phyloP scores from a whole-genome alignment of 2,329 filamentous ascomycete genomes.

The Pestalotiopsis sp. region DNA sequence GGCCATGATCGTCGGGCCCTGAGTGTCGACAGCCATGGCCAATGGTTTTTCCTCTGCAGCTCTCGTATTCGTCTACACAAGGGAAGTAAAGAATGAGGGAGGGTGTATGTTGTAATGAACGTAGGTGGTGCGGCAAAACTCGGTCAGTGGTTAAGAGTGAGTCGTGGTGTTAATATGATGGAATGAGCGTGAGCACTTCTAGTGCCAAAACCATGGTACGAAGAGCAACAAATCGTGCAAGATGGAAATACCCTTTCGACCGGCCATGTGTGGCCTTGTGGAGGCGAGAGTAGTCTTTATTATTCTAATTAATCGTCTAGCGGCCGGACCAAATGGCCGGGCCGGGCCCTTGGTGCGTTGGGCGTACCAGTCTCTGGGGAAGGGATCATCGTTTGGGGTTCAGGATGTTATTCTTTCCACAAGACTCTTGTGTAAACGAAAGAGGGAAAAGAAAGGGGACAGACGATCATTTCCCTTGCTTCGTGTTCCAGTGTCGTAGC shows the following conservation, averaged over 20 bases:
- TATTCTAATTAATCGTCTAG: neutral
- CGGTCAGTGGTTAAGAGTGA: neutral
- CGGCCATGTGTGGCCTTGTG: neutral
- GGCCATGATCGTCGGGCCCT: conserved; percentile 33
- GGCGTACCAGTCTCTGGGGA: neutral
- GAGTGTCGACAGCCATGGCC: conserved; percentile 23
- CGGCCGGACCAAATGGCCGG: neutral
- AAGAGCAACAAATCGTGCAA: neutral
- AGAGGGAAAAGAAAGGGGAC: neutral
- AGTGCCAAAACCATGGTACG: neutral
- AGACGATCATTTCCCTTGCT: neutral
- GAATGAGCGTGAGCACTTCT: conserved; percentile 11
- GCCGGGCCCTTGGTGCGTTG: neutral
- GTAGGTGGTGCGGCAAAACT: neutral
- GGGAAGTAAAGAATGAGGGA: neutral
- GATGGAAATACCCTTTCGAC: neutral
- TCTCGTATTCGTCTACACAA: neutral
- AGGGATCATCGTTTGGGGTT: neutral
- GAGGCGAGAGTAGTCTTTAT: neutral
- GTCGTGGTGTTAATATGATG: neutral
- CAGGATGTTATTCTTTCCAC: neutral
- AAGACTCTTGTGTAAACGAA: neutral
- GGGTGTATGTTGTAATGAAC: neutral
- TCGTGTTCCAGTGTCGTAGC: neutral
- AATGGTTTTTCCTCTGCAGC: neutral